A percentile compares a stretch with the other conserved stretches of the same genome.
Evolutionary conservation across 176 grass and related monocot genomes (phyloP).

Genomic region (Panicum miliaceum): DNA sequence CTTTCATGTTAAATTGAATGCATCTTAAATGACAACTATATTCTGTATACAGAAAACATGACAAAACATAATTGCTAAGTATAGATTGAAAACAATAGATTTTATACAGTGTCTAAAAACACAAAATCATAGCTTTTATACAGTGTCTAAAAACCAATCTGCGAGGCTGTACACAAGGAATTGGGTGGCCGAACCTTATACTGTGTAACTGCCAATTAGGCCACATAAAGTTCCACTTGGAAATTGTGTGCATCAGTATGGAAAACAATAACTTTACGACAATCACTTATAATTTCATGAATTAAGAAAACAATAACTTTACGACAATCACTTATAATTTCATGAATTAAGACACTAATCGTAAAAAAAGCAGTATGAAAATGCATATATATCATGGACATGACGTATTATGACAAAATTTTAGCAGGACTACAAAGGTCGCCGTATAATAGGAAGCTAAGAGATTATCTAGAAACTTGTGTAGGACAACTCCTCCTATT

Average conservation of each 20-base stretch:
- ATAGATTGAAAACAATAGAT: no score
- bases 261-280: not conserved
- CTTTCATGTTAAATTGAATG: no score
- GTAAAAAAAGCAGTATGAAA: not conserved
- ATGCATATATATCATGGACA: not conserved
- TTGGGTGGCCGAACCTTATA: not conserved
- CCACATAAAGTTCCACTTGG: not conserved
- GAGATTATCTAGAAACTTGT: not conserved
- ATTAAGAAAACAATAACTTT: no score
- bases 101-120: no score
- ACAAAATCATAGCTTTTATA: not conserved
- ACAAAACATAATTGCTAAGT: no score
- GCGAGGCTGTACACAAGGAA: not conserved
- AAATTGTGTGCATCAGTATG: conserved; percentile 3
- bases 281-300: not conserved
- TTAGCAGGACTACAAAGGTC: not conserved
- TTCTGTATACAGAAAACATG: no score
- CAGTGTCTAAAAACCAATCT: not conserved
- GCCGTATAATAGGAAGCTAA: not conserved
- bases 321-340: no score
- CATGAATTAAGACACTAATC: not conserved
- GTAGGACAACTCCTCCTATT: not conserved
- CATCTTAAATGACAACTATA: no score
- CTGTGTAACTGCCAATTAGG: not conserved
- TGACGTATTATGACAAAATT: not conserved